Conservation (phyloP, 805 yeast species). For the Yamadazyma laniorum region DNA sequence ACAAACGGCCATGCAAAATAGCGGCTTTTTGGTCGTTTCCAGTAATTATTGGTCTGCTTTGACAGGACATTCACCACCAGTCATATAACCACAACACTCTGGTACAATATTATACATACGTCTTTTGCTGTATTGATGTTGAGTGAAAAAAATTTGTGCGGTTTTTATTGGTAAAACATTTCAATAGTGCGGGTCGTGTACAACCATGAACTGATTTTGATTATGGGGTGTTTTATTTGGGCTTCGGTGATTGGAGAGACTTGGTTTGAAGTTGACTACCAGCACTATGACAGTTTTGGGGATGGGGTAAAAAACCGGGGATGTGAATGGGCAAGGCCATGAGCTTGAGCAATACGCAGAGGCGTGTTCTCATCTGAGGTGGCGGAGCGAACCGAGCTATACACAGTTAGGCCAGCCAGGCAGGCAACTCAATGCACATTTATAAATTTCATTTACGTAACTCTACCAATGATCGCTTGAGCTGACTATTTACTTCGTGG, state of each 20-base stretch:
- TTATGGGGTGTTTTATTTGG: conserved; percentile 4
- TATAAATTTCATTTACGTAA: too few species aligned
- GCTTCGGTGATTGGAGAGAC: conserved; percentile 3
- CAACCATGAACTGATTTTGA: conserved; percentile 4
- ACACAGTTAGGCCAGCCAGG: too few species aligned
- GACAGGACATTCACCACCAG: too few species aligned
- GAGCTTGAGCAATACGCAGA: too few species aligned
- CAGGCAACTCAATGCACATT: too few species aligned
- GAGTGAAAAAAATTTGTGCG: conserved; percentile 12
- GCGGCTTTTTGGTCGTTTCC: too few species aligned
- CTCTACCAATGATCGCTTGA: conserved; percentile 27
- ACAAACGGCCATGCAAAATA: too few species aligned
- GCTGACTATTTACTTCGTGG: conserved; percentile 26
- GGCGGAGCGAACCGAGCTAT: too few species aligned
- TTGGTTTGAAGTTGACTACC: neutral
- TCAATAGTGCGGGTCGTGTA: conserved; percentile 8
- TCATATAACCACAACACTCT: neutral
- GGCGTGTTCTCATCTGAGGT: too few species aligned
- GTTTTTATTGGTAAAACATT: conserved; percentile 10
- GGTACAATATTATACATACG: conserved; percentile 5
- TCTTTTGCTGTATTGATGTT: conserved; percentile 4
- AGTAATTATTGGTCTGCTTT: too few species aligned
- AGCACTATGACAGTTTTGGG: neutral
- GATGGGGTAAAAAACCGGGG: too few species aligned
- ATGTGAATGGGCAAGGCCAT: too few species aligned